phyloP scores from a whole-genome alignment of 2,329 filamentous ascomycete genomes.

The Lasiodiplodia sp. region DNA sequence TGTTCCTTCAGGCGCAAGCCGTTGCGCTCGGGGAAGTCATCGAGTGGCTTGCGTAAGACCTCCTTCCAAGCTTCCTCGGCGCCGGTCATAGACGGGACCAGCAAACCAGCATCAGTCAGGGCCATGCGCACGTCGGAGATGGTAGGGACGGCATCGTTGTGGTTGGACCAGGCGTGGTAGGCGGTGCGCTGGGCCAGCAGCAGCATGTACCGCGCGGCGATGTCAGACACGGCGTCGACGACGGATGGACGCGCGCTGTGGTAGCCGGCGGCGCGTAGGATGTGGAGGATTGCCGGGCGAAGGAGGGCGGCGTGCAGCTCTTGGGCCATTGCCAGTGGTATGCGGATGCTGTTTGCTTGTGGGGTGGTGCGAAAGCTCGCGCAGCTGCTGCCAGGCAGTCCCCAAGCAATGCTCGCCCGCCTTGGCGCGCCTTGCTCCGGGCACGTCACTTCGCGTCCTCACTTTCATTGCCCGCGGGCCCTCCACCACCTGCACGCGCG shows the following conservation, averaged over 20 bases:
- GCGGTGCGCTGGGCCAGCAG: slow-evolving; percentile 77
- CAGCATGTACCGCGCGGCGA: slow-evolving; percentile 81
- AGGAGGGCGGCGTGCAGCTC: slow-evolving; percentile 76
- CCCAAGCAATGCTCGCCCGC: slow-evolving; percentile 6
- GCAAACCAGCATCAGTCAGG: slow-evolving; percentile 78
- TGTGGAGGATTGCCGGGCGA: slow-evolving; percentile 86
- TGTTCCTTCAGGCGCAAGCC: slow-evolving; percentile 52
- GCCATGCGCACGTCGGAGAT: slow-evolving; percentile 86
- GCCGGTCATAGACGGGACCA: slow-evolving; percentile 72
- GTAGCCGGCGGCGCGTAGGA: slow-evolving; percentile 90
- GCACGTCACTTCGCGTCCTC: slow-evolving; percentile 26
- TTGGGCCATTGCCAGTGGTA: slow-evolving; percentile 32
- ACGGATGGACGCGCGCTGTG: slow-evolving; percentile 82
- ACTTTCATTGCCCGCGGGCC: slow-evolving; percentile 12
- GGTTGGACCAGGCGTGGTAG: slow-evolving; percentile 73
- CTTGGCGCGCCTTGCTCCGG: slow-evolving; percentile 7
- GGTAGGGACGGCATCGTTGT: slow-evolving; percentile 68
- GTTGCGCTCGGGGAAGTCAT: slow-evolving; percentile 50
- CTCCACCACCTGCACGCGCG: not conserved
- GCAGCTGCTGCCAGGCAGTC: not conserved
- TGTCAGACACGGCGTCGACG: slow-evolving; percentile 85
- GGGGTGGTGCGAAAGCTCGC: slow-evolving; percentile 21
- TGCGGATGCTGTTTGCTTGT: slow-evolving; percentile 5
- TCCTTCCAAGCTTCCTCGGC: slow-evolving; percentile 73
- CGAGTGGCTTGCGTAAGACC: slow-evolving; percentile 53